Base-by-base conservation (phyloP, 768 basidiomycete species). In the Coprinopsis marcescibilis region DNA sequence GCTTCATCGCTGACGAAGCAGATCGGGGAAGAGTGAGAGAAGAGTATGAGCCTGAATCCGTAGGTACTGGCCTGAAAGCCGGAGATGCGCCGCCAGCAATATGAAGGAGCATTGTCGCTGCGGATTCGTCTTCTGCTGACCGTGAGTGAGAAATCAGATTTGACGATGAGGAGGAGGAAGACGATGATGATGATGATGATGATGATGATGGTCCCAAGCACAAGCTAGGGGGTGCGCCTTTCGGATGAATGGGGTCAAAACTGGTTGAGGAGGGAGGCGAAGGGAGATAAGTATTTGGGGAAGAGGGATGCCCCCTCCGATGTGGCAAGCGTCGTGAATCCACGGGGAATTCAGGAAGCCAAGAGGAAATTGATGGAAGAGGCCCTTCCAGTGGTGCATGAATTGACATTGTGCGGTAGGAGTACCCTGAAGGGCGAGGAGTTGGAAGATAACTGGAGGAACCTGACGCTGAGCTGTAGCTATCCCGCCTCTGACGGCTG, bases 291-390 rank as follows among this genome's bases (percentile, higher is more conserved):
- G 63, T 58, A 44, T 46, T 20, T 50, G 53, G 21, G 59, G 57
- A 46, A 45, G 51, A 43, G 6, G 44, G 23, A 47, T 45, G 43
- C 46, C 37, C 25, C 10, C 45, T 25, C 38, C 26, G 42, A 46
- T 46, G 37, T 21, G 36, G 50, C 40, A 55, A 48, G 47, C 64
- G 51, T 47, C 57, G 52, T n/a, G 59, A 66, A 51, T 61, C 59
- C 57, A 69, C 43, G 57, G 57, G 41, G 55, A 39, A 66, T 58
- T 55, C 70, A 55, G 75, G 75, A 1, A 85, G 69, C 83, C 83
- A 85, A 1, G 83, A 75, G 0, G 83, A 80, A 40, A 86, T 85
- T 42, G 83, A 70, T 0, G 83, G 83, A 10, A 86, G 73, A 27
- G 74, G 77, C 5, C 48, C 48, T 10, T 49, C 33, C 15, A 48